These are phyloP conservation scores for Apiospora koreana DNA, from an alignment of 2,329 filamentous ascomycete genomes.

Conservation along the genomic window DNA sequence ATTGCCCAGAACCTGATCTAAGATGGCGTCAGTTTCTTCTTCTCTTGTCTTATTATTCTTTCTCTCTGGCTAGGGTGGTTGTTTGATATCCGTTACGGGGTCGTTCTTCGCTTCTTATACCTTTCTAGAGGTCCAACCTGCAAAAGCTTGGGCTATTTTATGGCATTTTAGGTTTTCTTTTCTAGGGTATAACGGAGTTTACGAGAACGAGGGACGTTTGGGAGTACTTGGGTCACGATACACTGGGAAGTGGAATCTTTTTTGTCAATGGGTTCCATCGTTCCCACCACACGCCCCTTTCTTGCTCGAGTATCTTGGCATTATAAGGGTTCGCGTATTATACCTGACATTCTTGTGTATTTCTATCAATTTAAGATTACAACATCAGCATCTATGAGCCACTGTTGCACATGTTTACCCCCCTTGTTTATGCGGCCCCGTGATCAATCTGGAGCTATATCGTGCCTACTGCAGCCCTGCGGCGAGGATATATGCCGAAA, in stretches of 20 bases:
- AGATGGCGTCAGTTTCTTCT: not conserved
- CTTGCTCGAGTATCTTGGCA: not conserved
- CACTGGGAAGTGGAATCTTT: too few relatives aligned
- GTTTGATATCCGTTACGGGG: not conserved
- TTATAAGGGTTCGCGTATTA: not conserved
- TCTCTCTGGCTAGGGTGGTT: not conserved
- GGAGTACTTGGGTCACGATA: not conserved
- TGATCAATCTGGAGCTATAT: too few relatives aligned
- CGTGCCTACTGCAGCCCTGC: too few relatives aligned
- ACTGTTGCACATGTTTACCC: too few relatives aligned
- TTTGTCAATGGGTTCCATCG: not conserved
- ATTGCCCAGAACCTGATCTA: slow-evolving; percentile 29
- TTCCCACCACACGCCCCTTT: too few relatives aligned
- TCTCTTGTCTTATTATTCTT: not conserved
- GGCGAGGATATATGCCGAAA: too few relatives aligned
- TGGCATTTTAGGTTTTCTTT: not conserved
- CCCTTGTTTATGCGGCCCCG: too few relatives aligned
- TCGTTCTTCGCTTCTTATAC: not conserved
- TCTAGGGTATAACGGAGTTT: not conserved
- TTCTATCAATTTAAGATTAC: not conserved
- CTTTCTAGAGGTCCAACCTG: not conserved
- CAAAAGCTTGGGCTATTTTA: not conserved
- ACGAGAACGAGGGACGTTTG: not conserved
- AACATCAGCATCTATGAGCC: not conserved
- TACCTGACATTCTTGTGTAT: not conserved